Evolutionary conservation across 2,329 filamentous ascomycete species (phyloP).

Genomic region (Albophoma yamanashiensis): DNA sequence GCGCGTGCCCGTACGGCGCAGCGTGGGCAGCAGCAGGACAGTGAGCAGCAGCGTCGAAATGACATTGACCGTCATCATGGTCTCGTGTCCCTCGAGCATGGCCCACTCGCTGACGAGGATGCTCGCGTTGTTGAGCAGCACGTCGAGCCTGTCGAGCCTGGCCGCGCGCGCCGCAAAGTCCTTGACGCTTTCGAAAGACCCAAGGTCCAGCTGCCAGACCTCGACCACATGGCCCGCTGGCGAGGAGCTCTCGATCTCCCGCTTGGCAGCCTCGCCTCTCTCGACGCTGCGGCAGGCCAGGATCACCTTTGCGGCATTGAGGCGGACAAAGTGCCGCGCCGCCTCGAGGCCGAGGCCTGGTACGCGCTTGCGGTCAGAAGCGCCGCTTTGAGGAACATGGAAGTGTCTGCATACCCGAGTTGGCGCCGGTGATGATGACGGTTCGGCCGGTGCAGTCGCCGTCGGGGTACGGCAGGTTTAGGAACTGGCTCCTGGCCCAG

Average conservation of each 20-base stretch:
- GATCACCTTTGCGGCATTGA: slow-evolving; percentile 29
- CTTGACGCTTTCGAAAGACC: slow-evolving; percentile 21
- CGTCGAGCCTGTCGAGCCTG: slow-evolving; percentile 28
- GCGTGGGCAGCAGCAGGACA: slow-evolving; percentile 28
- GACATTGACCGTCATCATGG: slow-evolving; percentile 33
- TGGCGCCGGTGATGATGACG: slow-evolving; percentile 33
- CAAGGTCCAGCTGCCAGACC: slow-evolving; percentile 34
- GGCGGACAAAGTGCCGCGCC: slow-evolving; percentile 26
- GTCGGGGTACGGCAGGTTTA: slow-evolving; percentile 17
- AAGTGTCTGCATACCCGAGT: slow-evolving; percentile 12
- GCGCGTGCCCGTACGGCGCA: slow-evolving; percentile 23
- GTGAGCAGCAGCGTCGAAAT: slow-evolving; percentile 34
- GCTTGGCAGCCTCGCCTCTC: slow-evolving; percentile 29
- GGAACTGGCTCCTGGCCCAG: slow-evolving; percentile 8
- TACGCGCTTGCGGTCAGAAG: neutral
- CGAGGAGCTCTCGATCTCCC: slow-evolving; percentile 21
- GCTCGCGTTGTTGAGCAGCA: slow-evolving; percentile 30
- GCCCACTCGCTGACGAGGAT: slow-evolving; percentile 7
- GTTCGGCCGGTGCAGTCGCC: slow-evolving; percentile 22
- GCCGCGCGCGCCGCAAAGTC: slow-evolving; percentile 22
- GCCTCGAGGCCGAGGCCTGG: slow-evolving; percentile 30
- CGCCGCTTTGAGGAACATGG: neutral
- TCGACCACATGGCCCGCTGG: slow-evolving; percentile 17
- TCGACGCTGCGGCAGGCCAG: slow-evolving; percentile 27
- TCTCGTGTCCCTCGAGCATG: slow-evolving; percentile 28